phyloP scores from a whole-genome alignment of 78 protist genomes.

The Dictyostelium brefeldianum region DNA sequence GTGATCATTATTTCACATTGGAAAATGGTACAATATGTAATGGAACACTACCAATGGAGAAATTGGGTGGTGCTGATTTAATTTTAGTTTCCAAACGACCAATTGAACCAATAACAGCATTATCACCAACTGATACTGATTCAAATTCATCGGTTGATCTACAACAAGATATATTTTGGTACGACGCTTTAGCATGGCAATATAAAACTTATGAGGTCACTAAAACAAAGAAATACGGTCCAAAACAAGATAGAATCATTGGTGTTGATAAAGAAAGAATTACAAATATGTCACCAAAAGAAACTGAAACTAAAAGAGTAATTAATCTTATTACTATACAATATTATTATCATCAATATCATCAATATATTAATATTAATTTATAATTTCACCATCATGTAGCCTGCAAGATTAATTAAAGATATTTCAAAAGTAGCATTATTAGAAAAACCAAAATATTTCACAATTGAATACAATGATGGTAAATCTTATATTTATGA shows the following conservation, averaged over 20 bases:
- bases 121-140: neutral
- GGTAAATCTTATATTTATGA: conserved; percentile 71
- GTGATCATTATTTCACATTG: conserved; percentile 45
- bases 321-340: neutral
- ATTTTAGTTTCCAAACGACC: neutral
- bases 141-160: neutral
- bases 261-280: conserved; percentile 70
- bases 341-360: no score
- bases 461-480: conserved; percentile 69
- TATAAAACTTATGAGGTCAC: conserved; percentile 59
- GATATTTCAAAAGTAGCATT: conserved; percentile 67
- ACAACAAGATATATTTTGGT: conserved; percentile 57
- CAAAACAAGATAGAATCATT: conserved; percentile 80
- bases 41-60: conserved; percentile 42
- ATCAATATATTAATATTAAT: no score
- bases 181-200: conserved; percentile 68
- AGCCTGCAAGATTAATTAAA: conserved; percentile 74
- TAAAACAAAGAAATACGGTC: conserved; percentile 57
- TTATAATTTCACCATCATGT: neutral
- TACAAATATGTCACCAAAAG: conserved; percentile 75
- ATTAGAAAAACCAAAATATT: conserved; percentile 63
- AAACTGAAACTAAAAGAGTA: conserved; percentile 77
- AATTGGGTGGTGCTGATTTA: conserved; percentile 36
- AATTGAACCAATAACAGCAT: neutral
- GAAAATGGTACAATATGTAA: conserved; percentile 41